A percentile compares a stretch with the other conserved stretches of the same genome.
Conservation (phyloP, 768 basidiomycete genomes). For the Agrocybe pediades region DNA sequence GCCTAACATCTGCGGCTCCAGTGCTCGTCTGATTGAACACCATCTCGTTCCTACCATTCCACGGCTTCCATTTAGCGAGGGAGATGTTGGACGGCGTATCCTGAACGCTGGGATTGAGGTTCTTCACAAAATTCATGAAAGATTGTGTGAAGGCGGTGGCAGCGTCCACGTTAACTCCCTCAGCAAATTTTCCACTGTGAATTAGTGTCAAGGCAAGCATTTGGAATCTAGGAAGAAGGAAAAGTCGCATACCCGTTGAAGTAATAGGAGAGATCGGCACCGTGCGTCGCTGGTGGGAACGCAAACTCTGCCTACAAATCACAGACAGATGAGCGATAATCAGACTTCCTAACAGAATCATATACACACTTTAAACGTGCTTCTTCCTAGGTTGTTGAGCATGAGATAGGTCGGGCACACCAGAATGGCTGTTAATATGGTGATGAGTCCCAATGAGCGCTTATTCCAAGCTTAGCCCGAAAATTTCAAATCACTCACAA, state of each 20-base stretch:
- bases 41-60: neutral
- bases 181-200: neutral
- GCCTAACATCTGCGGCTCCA: neutral
- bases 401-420: neutral
- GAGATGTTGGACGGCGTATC: neutral
- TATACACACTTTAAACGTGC: neutral
- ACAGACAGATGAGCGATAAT: neutral
- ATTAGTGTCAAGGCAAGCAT: neutral
- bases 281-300: neutral
- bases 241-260: neutral
- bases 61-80: neutral
- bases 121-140: neutral
- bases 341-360: neutral
- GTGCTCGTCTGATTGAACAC: neutral
- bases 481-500: slow-evolving; percentile 24
- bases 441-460: neutral
- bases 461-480: neutral
- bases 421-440: neutral
- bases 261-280: neutral
- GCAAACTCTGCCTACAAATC: neutral
- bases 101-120: neutral
- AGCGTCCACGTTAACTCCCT: neutral
- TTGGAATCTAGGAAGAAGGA: neutral
- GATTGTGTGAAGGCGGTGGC: neutral
- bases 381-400: neutral